phyloP scores from a whole-genome alignment of 2,329 filamentous ascomycete species.

The Diaporthe sp. region DNA sequence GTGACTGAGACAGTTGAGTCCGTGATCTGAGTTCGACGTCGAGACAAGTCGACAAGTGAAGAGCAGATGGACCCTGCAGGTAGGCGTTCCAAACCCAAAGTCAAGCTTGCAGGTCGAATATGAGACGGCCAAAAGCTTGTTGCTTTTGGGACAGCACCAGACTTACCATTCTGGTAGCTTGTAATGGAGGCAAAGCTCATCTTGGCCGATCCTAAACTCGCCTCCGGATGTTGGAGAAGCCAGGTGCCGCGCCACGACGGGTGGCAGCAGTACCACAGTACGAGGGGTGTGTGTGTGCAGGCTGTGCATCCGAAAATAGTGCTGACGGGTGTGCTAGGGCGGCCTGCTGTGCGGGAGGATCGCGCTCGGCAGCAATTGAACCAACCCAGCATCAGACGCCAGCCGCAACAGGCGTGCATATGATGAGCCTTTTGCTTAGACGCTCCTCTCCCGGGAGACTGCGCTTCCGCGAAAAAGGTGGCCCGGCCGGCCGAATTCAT shows the following conservation, averaged over 20 bases:
- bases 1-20: conserved; percentile 1
- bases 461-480: conserved; percentile 8
- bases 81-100: background rate
- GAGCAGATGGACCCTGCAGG: too few species aligned
- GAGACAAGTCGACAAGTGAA: background rate
- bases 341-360: conserved; percentile 18
- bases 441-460: background rate
- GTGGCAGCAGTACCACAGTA: background rate
- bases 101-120: background rate
- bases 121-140: background rate
- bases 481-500: background rate
- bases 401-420: conserved; percentile 3
- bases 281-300: background rate
- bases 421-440: background rate
- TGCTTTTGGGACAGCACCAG: background rate
- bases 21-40: background rate
- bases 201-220: background rate
- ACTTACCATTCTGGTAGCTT: background rate
- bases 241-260: conserved; percentile 27
- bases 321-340: background rate
- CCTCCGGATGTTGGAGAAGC: conserved; percentile 25
- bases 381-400: background rate
- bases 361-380: conserved; percentile 4
- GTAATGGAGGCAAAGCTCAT: background rate
- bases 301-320: conserved; percentile 32